Percentiles rank a stretch among this genome's conserved stretches.
phyloP scores from a whole-genome alignment of 371 early-diverging fungal species.

The Syncephalastrum monosporum region DNA sequence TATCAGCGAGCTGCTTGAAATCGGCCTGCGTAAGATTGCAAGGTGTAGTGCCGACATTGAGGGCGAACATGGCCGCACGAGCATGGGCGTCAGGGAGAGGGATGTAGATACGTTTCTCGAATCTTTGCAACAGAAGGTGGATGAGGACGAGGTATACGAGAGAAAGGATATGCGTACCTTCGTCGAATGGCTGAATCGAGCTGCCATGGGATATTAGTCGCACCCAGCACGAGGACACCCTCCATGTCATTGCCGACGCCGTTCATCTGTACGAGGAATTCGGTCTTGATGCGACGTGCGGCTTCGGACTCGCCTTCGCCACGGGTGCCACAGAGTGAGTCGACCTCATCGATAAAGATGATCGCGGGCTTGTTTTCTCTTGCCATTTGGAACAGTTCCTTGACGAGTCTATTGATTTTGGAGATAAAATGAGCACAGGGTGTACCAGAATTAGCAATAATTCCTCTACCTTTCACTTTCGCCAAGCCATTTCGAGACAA shows the following conservation, averaged over 20 bases:
- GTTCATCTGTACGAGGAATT: slow-evolving; percentile 98
- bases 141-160: neutral
- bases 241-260: slow-evolving; percentile 95
- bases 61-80: slow-evolving; percentile 87
- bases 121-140: slow-evolving; percentile 48
- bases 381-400: slow-evolving; percentile 93
- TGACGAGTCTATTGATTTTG: slow-evolving; percentile 61
- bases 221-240: slow-evolving; percentile 93
- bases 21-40: slow-evolving; percentile 73
- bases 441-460: neutral
- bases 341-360: slow-evolving; percentile 98
- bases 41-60: slow-evolving; percentile 90
- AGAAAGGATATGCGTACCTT: slow-evolving; percentile 47
- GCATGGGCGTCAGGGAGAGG: slow-evolving; percentile 91
- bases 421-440: neutral
- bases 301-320: slow-evolving; percentile 97
- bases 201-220: slow-evolving; percentile 98
- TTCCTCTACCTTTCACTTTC: slow-evolving; percentile 81
- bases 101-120: slow-evolving; percentile 96
- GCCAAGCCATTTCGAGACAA: slow-evolving; percentile 98
- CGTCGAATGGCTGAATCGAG: slow-evolving; percentile 92
- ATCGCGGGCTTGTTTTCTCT: slow-evolving; percentile 91
- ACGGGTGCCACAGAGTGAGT: slow-evolving; percentile 91
- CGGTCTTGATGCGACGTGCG: slow-evolving; percentile 86
- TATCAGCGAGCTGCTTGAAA: slow-evolving; percentile 71